Conservation (phyloP, 2,329 filamentous ascomycete species). For the Botrytis byssoidea region DNA sequence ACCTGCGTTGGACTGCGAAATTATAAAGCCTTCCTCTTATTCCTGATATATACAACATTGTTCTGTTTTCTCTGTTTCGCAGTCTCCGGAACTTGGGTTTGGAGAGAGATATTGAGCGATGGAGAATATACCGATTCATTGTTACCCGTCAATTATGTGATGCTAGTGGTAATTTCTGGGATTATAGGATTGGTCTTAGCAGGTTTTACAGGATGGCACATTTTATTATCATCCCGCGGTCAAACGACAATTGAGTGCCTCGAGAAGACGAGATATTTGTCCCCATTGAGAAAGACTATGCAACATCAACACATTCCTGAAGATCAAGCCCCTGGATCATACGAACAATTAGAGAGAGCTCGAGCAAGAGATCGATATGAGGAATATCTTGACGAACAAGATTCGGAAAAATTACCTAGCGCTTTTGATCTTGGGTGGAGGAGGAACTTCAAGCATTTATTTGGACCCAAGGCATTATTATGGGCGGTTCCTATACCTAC, state of each 20-base stretch:
- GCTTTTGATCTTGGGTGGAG: conserved; percentile 89
- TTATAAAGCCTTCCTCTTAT: conserved; percentile 93
- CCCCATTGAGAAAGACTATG: conserved; percentile 70
- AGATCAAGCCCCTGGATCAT: conserved; percentile 41
- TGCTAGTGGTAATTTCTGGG: conserved; percentile 81
- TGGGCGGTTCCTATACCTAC: conserved; percentile 83
- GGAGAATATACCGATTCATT: conserved; percentile 70
- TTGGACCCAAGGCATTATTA: conserved; percentile 68
- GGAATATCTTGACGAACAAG: conserved; percentile 84
- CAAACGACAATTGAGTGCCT: conserved; percentile 95
- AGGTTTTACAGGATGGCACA: conserved; percentile 90
- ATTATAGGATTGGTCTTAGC: conserved; percentile 88
- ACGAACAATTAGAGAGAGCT: conserved; percentile 57
- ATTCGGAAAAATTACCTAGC: conserved; percentile 83
- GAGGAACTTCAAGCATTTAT: conserved; percentile 76
- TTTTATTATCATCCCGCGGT: conserved; percentile 73
- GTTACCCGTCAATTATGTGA: conserved; percentile 86
- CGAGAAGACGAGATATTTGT: conserved; percentile 92
- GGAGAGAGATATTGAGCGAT: conserved; percentile 73
- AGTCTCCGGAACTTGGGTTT: conserved; percentile 80
- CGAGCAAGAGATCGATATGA: conserved; percentile 68
- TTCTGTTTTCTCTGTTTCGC: conserved; percentile 82
- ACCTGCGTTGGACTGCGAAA: conserved; percentile 93
- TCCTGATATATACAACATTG: conserved; percentile 82
- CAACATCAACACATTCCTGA: conserved; percentile 59